Base-by-base conservation (phyloP, 305 asterid genomes). In the Plantago coronopus region DNA sequence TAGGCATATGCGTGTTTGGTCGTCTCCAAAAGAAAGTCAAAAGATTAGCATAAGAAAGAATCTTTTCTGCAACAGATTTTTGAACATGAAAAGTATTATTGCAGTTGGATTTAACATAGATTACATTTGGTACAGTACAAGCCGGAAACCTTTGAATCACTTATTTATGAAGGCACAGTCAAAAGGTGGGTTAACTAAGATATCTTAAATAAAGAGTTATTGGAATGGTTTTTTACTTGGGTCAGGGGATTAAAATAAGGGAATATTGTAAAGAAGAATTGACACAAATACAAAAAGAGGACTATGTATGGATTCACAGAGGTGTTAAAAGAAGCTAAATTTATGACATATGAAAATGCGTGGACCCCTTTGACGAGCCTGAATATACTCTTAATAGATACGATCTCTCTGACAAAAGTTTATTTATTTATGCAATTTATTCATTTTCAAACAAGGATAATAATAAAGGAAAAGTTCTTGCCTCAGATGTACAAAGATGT, bases 161-260 rank as follows among this genome's bases (percentile, higher is more conserved):
- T 91, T 72, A 91, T 97, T 64, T 91, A 91, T 68, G 86, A 75
- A 67, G 95, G 98, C 83, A 86, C 97, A 15, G 83, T 91, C 57
- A 86, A 70, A 70, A 91, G 89, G 81, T 86, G 89, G 68, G 97
- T 91, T 63, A 71, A 76, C 69, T 91, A 80, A 91, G 95, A 50
- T 91, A 91, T 70, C 96, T 96, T n/a, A n/a, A n/a, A n/a, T 67
- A 38, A 69, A 5, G 95, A 91, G 97, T 96, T 91, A 61, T 17
- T 89, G 78, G 74, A 66, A 50, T 85, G 89, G 96, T 75, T 82
- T n/a, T 89, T 93, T 75, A 95, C 87, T 72, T 82, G 89, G 97
- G 98, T 93, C 85, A 80, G 99, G 73, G 99, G 99, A 68, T 83
- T 93, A 79, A 93, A 78, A 72, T 82, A 97, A 68, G 99, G 99